phyloP scores from a whole-genome alignment of 345 rosid genomes.

The Acer saccharum region DNA sequence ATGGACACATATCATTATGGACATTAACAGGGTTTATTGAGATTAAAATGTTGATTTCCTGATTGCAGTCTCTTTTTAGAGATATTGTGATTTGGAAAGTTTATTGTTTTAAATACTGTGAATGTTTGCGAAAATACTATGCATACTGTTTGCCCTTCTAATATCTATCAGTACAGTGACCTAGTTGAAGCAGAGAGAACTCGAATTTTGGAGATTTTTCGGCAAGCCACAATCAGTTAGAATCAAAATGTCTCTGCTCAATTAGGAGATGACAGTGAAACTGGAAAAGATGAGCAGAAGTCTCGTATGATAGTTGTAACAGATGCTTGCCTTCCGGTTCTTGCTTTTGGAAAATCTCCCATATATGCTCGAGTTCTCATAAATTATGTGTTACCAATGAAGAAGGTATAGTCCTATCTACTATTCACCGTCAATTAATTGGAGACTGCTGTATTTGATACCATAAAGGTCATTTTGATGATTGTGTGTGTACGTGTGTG shows the following conservation, averaged over 20 bases:
- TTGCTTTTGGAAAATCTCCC: conserved; percentile 65
- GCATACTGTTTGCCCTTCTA: no score
- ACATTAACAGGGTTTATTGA: neutral
- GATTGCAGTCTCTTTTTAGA: neutral
- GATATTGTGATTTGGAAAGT: neutral
- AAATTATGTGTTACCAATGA: conserved; percentile 80
- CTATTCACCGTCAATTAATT: neutral
- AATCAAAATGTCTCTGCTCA: conserved; percentile 43
- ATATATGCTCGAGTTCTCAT: conserved; percentile 71
- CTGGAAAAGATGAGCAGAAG: conserved; percentile 39
- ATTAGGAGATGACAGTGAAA: conserved; percentile 40
- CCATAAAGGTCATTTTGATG: neutral
- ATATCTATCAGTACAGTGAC: conserved; percentile 83
- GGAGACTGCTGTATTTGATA: neutral
- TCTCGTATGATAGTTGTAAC: conserved; percentile 74
- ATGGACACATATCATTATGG: neutral
- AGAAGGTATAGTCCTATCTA: conserved; percentile 53
- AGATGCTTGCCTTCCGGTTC: conserved; percentile 77
- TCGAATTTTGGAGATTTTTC: conserved; percentile 57
- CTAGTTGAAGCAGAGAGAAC: conserved; percentile 62
- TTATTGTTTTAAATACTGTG: neutral
- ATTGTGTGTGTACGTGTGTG: neutral
- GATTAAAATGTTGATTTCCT: neutral
- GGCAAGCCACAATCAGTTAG: conserved; percentile 58
- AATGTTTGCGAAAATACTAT: conserved; percentile 6